Percentiles rank a stretch among this genome's conserved stretches.
Evolutionary conservation across 768 basidiomycete genomes (phyloP).

Genomic region (Phallus indusiatus): DNA sequence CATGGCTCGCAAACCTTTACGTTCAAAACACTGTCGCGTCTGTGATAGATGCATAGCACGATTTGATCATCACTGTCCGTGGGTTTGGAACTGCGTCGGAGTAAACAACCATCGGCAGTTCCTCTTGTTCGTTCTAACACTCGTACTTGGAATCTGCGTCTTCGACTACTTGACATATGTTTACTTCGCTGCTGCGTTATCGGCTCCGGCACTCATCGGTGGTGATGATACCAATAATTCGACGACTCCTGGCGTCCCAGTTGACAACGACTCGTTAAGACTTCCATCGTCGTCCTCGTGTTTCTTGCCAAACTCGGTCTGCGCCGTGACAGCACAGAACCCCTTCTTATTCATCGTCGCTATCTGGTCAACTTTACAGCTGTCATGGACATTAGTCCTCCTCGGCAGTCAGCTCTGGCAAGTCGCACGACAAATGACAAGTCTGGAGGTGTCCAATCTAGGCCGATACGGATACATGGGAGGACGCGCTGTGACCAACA

Average conservation of each 20-base stretch:
- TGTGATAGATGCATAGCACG: conserved; percentile 86
- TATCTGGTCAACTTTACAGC: conserved; percentile 83
- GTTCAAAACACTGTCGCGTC: conserved; percentile 91
- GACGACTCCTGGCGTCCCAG: conserved; percentile 5
- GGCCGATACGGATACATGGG: conserved; percentile 97
- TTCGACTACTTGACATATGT: conserved; percentile 81
- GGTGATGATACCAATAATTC: conserved; percentile 12
- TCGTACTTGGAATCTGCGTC: conserved; percentile 68
- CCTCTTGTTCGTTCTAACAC: conserved; percentile 78
- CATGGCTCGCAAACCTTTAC: conserved; percentile 87
- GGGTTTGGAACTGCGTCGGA: conserved; percentile 99
- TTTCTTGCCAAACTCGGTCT: conserved; percentile 58
- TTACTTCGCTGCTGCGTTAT: conserved; percentile 45
- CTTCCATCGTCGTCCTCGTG: conserved; percentile 51
- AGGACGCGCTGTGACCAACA: conserved; percentile 64
- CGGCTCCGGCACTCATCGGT: conserved; percentile 22
- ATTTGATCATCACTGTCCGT: conserved; percentile 96
- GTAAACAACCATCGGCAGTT: conserved; percentile 94
- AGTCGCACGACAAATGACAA: conserved; percentile 89
- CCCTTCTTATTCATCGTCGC: conserved; percentile 78
- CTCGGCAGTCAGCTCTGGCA: conserved; percentile 87
- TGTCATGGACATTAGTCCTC: conserved; percentile 89
- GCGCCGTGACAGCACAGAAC: conserved; percentile 62
- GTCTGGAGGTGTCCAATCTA: conserved; percentile 89
- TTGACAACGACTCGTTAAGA: conserved; percentile 8